Conservation (phyloP, 176 grass and related monocot species). For the Zea luxurians region DNA sequence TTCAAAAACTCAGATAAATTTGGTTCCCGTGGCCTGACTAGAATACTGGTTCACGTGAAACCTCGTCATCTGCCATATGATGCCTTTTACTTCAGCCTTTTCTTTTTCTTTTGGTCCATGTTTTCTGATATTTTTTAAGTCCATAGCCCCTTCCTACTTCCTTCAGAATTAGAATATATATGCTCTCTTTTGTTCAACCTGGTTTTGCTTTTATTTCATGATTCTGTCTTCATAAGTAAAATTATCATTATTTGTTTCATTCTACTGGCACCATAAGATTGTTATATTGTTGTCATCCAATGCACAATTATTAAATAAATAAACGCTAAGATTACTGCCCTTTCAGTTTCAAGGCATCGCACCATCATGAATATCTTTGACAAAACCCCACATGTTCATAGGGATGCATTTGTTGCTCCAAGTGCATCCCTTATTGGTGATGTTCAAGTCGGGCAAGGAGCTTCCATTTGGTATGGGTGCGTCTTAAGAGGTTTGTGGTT, state of each 20-base stretch:
- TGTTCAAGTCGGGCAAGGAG: conserved; percentile 74
- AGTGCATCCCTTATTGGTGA: conserved; percentile 95
- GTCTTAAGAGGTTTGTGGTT: conserved; percentile 77
- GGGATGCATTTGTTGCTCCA: conserved; percentile 93
- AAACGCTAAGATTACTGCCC: conserved; percentile 33
- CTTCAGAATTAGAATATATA: background rate
- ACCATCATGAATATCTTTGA: conserved; percentile 88
- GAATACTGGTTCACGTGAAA: background rate
- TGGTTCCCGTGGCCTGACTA: background rate
- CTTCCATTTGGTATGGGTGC: conserved; percentile 98
- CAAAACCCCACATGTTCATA: conserved; percentile 73
- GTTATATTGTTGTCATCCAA: background rate
- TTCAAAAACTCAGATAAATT: background rate
- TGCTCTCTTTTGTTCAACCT: background rate
- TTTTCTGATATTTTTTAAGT: background rate
- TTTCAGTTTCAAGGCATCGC: conserved; percentile 88
- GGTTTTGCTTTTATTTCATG: background rate
- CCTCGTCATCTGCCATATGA: background rate
- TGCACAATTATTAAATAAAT: background rate
- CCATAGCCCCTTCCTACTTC: background rate
- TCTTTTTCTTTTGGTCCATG: background rate
- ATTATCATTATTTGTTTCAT: background rate
- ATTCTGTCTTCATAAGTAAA: conserved; percentile 1
- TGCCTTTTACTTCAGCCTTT: background rate
- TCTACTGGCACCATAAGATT: background rate